Conservation (phyloP, 495 filamentous ascomycete species). For the Penicillium turbatum region DNA sequence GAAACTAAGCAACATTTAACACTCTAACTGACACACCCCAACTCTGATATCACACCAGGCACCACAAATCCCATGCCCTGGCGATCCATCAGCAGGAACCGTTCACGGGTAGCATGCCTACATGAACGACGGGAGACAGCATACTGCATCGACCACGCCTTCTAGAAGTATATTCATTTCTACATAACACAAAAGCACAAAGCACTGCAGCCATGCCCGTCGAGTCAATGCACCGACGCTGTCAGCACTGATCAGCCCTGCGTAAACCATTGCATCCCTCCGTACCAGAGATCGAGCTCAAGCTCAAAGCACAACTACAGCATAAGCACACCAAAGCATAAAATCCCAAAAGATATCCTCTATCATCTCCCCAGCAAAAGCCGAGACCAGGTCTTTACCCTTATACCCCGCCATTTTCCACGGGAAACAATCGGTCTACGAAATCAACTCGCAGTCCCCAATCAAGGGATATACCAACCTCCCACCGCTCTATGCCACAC, state of each 20-base stretch:
- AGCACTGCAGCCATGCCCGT: slow-evolving; percentile 9
- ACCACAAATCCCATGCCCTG: background rate
- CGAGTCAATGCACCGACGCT: slow-evolving; percentile 6
- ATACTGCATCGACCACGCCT: slow-evolving; percentile 7
- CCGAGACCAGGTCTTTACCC: background rate
- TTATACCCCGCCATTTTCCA: background rate
- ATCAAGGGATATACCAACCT: slow-evolving; percentile 12
- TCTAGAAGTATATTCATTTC: slow-evolving; percentile 9
- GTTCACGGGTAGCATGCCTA: background rate
- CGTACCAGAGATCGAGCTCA: background rate
- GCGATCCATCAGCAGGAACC: slow-evolving; percentile 8
- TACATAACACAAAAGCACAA: slow-evolving; percentile 5
- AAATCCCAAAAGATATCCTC: background rate
- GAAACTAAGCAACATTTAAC: background rate
- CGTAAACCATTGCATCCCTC: slow-evolving; percentile 11
- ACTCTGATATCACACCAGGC: background rate
- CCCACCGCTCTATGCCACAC: slow-evolving; percentile 1
- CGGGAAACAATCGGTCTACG: slow-evolving; percentile 16
- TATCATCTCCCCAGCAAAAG: background rate
- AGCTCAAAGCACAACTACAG: background rate
- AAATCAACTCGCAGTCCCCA: background rate
- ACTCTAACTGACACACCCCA: too few species aligned
- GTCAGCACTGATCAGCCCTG: slow-evolving; percentile 22
- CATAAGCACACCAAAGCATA: slow-evolving; percentile 1
- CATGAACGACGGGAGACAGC: slow-evolving; percentile 8